Evolutionary conservation across 164 flowering plant genomes (phyloP).

Genomic region (Magnolia kwangsiensis): DNA sequence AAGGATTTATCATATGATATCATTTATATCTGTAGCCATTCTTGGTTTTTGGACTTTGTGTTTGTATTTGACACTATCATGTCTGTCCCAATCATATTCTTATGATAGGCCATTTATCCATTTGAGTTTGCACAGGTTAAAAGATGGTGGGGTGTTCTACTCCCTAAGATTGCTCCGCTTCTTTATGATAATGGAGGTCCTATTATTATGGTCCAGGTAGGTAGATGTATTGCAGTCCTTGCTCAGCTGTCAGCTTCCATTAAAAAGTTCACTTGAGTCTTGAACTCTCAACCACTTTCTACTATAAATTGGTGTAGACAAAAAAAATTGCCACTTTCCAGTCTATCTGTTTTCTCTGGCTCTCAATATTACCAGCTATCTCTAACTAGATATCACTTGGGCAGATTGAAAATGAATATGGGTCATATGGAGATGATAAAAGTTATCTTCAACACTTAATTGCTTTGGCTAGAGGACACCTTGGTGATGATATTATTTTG

Average conservation of each 20-base stretch:
- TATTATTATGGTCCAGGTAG: conserved; percentile 92
- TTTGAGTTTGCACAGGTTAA: conserved; percentile 50
- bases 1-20: background rate
- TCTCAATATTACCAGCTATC: background rate
- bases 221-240: conserved; percentile 1
- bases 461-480: conserved; percentile 57
- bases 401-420: conserved; percentile 97
- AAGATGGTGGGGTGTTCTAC: conserved; percentile 80
- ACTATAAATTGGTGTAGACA: background rate
- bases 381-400: conserved; percentile 2
- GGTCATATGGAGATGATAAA: conserved; percentile 90
- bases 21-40: background rate
- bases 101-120: background rate
- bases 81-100: background rate
- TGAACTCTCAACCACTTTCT: background rate
- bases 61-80: background rate
- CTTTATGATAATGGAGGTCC: conserved; percentile 92
- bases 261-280: background rate
- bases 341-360: background rate
- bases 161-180: conserved; percentile 70
- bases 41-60: background rate
- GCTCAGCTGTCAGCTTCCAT: background rate
- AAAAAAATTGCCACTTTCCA: background rate
- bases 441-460: conserved; percentile 74
- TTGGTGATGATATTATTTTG: conserved; percentile 68